Evolutionary conservation across 2,329 filamentous ascomycete species (phyloP).

Genomic region (Aspergillus ibericus): DNA sequence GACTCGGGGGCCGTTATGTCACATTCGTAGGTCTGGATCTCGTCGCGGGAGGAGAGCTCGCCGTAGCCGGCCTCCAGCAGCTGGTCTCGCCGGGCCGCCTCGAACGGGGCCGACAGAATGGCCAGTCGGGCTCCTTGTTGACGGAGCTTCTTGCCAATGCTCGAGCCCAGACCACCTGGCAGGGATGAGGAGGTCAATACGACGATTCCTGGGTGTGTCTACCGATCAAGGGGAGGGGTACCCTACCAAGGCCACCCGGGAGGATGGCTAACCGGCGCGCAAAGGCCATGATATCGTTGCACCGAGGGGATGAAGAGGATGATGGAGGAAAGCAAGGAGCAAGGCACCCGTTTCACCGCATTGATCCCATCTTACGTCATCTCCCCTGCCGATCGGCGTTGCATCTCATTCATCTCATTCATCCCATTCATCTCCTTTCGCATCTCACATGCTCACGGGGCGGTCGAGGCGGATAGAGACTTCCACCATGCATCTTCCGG

Average conservation of each 20-base stretch:
- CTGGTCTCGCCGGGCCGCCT: slow-evolving; percentile 38
- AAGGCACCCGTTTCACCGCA: no score
- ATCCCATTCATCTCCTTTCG: no score
- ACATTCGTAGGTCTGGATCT: slow-evolving; percentile 42
- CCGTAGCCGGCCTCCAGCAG: slow-evolving; percentile 41
- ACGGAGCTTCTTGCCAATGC: slow-evolving; percentile 44
- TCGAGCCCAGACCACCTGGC: slow-evolving; percentile 45
- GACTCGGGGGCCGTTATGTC: slow-evolving; percentile 51
- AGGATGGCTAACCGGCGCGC: slow-evolving; percentile 44
- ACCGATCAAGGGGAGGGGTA: neutral
- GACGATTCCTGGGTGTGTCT: no score
- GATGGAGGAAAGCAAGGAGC: neutral
- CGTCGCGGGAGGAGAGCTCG: slow-evolving; percentile 11
- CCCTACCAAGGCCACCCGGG: slow-evolving; percentile 44
- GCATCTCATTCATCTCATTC: no score
- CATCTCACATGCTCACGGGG: no score
- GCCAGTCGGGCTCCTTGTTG: slow-evolving; percentile 46
- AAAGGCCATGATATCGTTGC: slow-evolving; percentile 34
- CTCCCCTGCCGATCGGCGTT: no score
- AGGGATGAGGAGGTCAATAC: neutral
- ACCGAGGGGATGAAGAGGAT: neutral
- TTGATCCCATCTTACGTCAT: no score
- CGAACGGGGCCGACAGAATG: slow-evolving; percentile 51
- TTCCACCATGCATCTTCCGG: no score
- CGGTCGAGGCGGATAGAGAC: no score